These are phyloP conservation scores for Neoarthrinium moseri DNA, from an alignment of 2,329 filamentous ascomycete species.

Conservation along the genomic window DNA sequence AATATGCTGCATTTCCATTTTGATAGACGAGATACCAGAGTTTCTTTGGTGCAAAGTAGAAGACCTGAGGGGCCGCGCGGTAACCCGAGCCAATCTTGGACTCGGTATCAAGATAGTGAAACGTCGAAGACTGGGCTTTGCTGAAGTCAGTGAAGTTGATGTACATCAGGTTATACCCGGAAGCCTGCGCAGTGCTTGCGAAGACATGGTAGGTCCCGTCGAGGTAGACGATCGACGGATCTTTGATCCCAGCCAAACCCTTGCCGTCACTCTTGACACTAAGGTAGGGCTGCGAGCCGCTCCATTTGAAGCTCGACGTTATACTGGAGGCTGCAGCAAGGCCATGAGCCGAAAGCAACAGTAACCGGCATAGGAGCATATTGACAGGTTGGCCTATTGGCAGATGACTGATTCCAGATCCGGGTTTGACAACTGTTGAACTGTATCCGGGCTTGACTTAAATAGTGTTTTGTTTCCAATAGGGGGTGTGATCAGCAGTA, in stretches of 20 bases:
- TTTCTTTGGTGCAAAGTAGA: slow-evolving; percentile 38
- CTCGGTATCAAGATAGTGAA: slow-evolving; percentile 38
- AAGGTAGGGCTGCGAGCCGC: neutral
- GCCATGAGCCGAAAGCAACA: too few species aligned
- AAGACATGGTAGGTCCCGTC: slow-evolving; percentile 37
- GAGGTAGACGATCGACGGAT: slow-evolving; percentile 19
- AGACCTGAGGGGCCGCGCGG: slow-evolving; percentile 38
- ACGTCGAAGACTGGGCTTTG: slow-evolving; percentile 27
- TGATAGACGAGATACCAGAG: slow-evolving; percentile 42
- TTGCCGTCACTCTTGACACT: neutral
- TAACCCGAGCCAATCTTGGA: slow-evolving; percentile 35
- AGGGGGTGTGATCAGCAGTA: too few species aligned
- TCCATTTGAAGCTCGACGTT: slow-evolving; percentile 1
- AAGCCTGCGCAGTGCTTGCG: slow-evolving; percentile 30
- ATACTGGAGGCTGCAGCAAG: too few species aligned
- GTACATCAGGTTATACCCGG: slow-evolving; percentile 38
- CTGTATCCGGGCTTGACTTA: too few species aligned
- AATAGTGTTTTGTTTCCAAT: too few species aligned
- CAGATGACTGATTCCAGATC: too few species aligned
- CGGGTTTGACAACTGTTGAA: too few species aligned
- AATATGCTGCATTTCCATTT: slow-evolving; percentile 40
- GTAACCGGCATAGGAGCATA: too few species aligned
- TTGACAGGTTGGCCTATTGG: too few species aligned
- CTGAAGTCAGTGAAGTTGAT: slow-evolving; percentile 36
- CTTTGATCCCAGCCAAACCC: slow-evolving; percentile 15